phyloP scores from a whole-genome alignment of 352 stramenopile genomes.

The Globisporangium irregulare region DNA sequence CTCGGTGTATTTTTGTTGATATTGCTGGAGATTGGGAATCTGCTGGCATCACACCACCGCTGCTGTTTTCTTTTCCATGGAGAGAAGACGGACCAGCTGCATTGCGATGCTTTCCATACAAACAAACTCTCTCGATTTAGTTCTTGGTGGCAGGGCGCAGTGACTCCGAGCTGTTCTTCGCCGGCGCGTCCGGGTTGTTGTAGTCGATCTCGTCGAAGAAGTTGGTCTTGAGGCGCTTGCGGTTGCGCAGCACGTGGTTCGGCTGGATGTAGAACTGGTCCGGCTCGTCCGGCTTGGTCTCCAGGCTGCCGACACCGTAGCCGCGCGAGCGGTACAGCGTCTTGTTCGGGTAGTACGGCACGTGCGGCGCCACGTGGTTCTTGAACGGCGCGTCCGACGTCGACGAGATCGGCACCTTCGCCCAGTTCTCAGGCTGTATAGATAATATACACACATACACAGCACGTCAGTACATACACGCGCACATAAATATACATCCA shows the following conservation, averaged over 20 bases:
- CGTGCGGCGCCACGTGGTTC: constrained; percentile 63
- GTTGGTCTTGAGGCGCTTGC: constrained; percentile 49
- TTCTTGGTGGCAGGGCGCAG: constrained; percentile 64
- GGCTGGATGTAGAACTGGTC: constrained; percentile 86
- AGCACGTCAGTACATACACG: not conserved
- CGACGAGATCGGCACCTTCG: constrained; percentile 49
- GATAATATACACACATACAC: not conserved
- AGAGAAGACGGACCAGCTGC: not conserved
- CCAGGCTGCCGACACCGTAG: constrained; percentile 77
- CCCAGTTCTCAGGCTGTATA: constrained; percentile 61
- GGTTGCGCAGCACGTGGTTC: constrained; percentile 62
- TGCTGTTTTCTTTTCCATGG: not conserved
- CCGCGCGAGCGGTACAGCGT: constrained; percentile 73
- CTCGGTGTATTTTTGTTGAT: constrained; percentile 1
- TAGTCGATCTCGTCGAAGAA: constrained; percentile 81
- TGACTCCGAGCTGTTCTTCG: constrained; percentile 37
- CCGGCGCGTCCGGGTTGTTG: constrained; percentile 65
- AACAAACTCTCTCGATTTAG: constrained; percentile 28
- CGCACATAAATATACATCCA: not conserved
- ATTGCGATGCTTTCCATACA: not conserved
- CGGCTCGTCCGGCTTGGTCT: constrained; percentile 52
- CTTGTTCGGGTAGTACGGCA: constrained; percentile 76
- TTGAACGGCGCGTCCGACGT: constrained; percentile 65
- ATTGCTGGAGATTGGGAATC: not conserved
- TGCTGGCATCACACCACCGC: not conserved